Evolutionary conservation across 345 rosid genomes (phyloP).

Genomic region (Toxicodendron radicans): DNA sequence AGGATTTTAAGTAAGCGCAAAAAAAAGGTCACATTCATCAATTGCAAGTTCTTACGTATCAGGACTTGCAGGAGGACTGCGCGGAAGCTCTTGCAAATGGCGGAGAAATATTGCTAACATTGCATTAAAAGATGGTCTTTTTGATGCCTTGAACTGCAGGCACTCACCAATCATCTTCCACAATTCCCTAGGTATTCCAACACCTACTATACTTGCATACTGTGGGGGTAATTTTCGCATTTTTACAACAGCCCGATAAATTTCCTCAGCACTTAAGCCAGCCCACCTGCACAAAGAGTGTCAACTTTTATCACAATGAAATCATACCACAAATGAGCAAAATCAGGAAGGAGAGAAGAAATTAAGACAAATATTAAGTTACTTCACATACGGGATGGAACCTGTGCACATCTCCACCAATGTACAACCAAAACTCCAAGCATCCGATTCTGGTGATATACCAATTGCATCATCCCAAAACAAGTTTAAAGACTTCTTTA

Average conservation of each 20-base stretch:
- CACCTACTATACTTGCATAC: slow-evolving; percentile 95
- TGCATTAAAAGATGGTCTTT: slow-evolving; percentile 84
- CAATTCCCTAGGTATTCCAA: slow-evolving; percentile 90
- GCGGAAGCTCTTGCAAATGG: slow-evolving; percentile 92
- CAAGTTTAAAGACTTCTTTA: slow-evolving; percentile 74
- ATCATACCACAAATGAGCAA: slow-evolving; percentile 1
- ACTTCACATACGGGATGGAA: slow-evolving; percentile 82
- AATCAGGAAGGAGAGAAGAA: slow-evolving; percentile 5
- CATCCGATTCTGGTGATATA: slow-evolving; percentile 89
- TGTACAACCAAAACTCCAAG: slow-evolving; percentile 99
- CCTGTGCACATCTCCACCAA: slow-evolving; percentile 99
- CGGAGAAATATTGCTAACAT: slow-evolving; percentile 90
- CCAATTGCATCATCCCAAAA: slow-evolving; percentile 96
- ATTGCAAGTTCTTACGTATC: slow-evolving; percentile 60
- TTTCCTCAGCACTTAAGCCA: slow-evolving; percentile 88
- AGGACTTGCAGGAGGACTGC: slow-evolving; percentile 87
- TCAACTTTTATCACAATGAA: slow-evolving; percentile 15
- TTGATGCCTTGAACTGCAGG: slow-evolving; percentile 87
- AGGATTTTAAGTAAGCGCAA: neutral
- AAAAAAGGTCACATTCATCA: slow-evolving; percentile 8
- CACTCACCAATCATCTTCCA: slow-evolving; percentile 99
- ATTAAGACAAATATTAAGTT: slow-evolving; percentile 16
- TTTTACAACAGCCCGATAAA: slow-evolving; percentile 86
- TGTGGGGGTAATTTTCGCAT: slow-evolving; percentile 86
- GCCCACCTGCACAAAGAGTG: slow-evolving; percentile 68